Evolutionary conservation across 768 basidiomycete species (phyloP).

Genomic region (Tricholoma furcatifolium): DNA sequence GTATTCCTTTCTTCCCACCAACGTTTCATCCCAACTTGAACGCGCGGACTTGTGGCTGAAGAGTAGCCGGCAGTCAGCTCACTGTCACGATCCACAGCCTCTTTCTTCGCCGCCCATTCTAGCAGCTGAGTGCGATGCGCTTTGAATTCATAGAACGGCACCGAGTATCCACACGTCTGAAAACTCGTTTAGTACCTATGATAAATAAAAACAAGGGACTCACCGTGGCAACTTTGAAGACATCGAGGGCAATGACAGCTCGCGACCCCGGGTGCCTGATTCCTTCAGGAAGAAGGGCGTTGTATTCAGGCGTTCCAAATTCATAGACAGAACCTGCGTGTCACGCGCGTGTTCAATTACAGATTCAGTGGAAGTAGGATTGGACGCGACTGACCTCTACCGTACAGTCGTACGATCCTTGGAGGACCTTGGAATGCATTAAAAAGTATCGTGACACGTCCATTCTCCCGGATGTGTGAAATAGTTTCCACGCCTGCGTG

Average conservation of each 20-base stretch:
- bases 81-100: slow-evolving; percentile 35
- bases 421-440: slow-evolving; percentile 62
- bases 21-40: slow-evolving; percentile 44
- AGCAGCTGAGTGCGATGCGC: slow-evolving; percentile 56
- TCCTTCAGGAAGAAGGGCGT: slow-evolving; percentile 45
- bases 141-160: slow-evolving; percentile 61
- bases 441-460: slow-evolving; percentile 60
- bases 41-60: slow-evolving; percentile 17
- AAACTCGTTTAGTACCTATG: neutral
- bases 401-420: slow-evolving; percentile 57
- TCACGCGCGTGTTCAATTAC: slow-evolving; percentile 6
- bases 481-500: slow-evolving; percentile 39
- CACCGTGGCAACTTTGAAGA: slow-evolving; percentile 56
- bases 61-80: slow-evolving; percentile 22
- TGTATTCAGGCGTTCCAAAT: slow-evolving; percentile 62
- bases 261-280: slow-evolving; percentile 58
- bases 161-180: slow-evolving; percentile 68
- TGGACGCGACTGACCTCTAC: slow-evolving; percentile 43
- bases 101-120: slow-evolving; percentile 46
- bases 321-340: slow-evolving; percentile 56
- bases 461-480: slow-evolving; percentile 59
- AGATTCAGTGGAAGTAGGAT: neutral
- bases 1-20: slow-evolving; percentile 59
- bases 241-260: slow-evolving; percentile 57
- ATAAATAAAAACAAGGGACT: slow-evolving; percentile 13